Base-by-base conservation (phyloP, 176 grass and related monocot genomes). In the Eragrostis curvula region DNA sequence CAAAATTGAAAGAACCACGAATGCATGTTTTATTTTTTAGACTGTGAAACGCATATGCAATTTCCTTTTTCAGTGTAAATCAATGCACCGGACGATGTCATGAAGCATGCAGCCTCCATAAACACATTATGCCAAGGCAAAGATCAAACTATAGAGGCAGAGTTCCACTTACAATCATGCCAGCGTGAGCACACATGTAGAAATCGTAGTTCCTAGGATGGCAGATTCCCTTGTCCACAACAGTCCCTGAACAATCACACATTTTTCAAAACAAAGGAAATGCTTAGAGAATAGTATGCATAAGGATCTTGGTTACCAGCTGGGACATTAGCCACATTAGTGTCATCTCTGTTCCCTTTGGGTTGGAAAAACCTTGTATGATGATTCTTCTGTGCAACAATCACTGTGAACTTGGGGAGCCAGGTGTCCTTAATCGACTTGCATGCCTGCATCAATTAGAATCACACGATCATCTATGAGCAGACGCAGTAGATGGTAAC, bases 141-240 rank as follows among this genome's bases (percentile, higher is more conserved):
- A n/a, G n/a, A n/a, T n/a, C n/a, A n/a, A n/a, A n/a, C n/a, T n/a
- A n/a, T n/a, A n/a, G n/a, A n/a, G n/a, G n/a, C n/a, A n/a, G n/a
- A n/a, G n/a, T n/a, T n/a, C n/a, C n/a, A 15, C 86, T 48, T 81
- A 86, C 87, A 45, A 92, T 88, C 57, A 72, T 86, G 56, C 90
- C 79, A 46, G 73, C 77, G 42, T 92, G 93, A 84, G 88, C 87
- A 79, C 85, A 92, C 93, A 90, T 92, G 75, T 82, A 93, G 80
- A 96, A 92, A 81, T 90, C 90, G 28, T 88, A 96, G 63, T 88
- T 82, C 45, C 66, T 90, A 15, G 83, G 87, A 79, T 96, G 93
- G 61, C 89, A 86, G 45, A 96, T 73, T 43, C 52, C 85, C 17
- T 58, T 81, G 42, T 96, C 87, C 12, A 92, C 93, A 46, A 96